These are phyloP conservation scores for Chlamydomonas schloesseri DNA, from an alignment of 139 green algal genomes.

Conservation along the genomic window DNA sequence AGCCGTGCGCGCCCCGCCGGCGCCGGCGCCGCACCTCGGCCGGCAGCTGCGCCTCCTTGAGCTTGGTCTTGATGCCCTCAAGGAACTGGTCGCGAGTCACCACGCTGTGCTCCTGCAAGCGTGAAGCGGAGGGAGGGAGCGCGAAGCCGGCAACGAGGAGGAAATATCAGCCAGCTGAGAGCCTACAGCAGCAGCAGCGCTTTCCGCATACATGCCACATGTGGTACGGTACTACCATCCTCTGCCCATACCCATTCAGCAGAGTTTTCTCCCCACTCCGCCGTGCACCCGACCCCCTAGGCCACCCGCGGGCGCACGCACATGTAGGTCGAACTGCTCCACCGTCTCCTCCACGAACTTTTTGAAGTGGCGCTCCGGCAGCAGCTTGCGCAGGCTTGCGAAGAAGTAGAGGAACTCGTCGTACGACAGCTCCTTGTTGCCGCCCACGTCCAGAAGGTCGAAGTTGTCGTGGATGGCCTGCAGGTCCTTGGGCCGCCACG, in stretches of 20 bases:
- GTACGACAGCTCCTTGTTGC: conserved; percentile 24
- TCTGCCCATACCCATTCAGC: too few species aligned
- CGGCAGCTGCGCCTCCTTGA: background rate
- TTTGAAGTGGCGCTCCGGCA: background rate
- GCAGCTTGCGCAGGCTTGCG: background rate
- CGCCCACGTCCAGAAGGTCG: conserved; percentile 24
- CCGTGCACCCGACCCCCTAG: too few species aligned
- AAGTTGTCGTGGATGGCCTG: conserved; percentile 45
- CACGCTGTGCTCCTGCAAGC: background rate
- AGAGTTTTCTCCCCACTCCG: too few species aligned
- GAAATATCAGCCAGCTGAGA: background rate
- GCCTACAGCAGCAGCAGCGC: background rate
- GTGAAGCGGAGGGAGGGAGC: background rate
- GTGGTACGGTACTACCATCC: too few species aligned
- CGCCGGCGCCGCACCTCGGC: background rate
- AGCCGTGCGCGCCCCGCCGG: background rate
- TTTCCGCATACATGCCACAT: too few species aligned
- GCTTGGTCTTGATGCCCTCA: background rate
- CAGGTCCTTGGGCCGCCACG: conserved; percentile 37
- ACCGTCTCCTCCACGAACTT: conserved; percentile 8
- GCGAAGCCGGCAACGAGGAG: background rate
- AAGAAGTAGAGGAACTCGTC: conserved; percentile 41
- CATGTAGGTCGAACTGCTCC: conserved; percentile 30
- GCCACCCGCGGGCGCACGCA: too few species aligned
- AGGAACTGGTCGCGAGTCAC: conserved; percentile 12